Base-by-base conservation (phyloP, 2,329 filamentous ascomycete species). In the Orbilia oligospora region DNA sequence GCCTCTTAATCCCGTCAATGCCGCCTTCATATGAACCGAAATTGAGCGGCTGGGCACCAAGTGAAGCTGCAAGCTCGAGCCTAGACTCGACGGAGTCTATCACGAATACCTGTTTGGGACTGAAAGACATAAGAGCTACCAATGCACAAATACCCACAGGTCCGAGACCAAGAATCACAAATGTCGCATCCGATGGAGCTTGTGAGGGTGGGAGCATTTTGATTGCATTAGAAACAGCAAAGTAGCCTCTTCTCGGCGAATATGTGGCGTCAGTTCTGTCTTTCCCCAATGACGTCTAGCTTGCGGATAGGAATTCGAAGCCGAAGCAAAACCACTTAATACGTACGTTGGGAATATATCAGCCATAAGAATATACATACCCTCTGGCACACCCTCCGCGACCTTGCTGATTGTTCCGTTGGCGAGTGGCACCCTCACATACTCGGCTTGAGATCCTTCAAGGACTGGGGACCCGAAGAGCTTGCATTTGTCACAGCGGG, bases 21-120 rank as follows among this genome's bases (percentile, higher is more conserved):
- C 64, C 68, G 77, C 93, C 89, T 72, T 78, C 68, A 36, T 67
- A 55, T 1, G 86, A 89, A 82, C 88, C 85, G 84, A 95, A 95
- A 83, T 97, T 94, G 85, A 94, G 90, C 0, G 93, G 91, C 84
- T 95, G 93, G 1, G 93, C 94, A 1, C 94, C 94, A 0, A 97
- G 86, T 1, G 86, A 87, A 83, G 87, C 88, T 24, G 94, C 94
- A 49, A 93, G 87, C 66, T 91, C 90, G 49, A 97, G 87, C 71
- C 94, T 88, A 77, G 90, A 90, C 1, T 91, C 89, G 6, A 97
- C 89, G 8, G 91, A 90, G 84, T 97, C 93, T 61, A 97, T 89
- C 5, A 93, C 93, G 79, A 97, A 90, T 1, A 97, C 84, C 82
- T 92, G 88, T 83, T 90, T 92, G 0, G 93, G 93, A 80, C 90